Conservation (phyloP, 208 protist genomes). For the Lotmaria passim region DNA sequence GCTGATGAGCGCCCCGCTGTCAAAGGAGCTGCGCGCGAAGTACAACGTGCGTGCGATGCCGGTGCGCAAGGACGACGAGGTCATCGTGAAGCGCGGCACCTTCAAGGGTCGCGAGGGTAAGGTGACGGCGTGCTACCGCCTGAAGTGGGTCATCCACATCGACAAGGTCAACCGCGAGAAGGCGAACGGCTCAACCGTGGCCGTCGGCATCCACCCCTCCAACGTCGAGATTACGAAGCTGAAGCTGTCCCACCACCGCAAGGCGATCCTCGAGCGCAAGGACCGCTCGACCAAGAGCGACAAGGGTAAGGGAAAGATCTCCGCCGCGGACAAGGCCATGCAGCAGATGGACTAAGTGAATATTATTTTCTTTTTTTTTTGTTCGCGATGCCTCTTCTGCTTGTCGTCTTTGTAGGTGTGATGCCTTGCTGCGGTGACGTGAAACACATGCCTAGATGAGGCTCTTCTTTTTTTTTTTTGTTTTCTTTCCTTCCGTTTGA, state of each 20-base stretch:
- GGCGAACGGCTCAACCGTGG: conserved; percentile 92
- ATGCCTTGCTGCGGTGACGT: neutral
- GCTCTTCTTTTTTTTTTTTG: conserved; percentile 19
- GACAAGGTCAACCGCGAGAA: conserved; percentile 98
- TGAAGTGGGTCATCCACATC: conserved; percentile 99
- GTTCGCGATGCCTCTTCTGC: conserved; percentile 9
- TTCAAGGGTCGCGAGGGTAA: conserved; percentile 98
- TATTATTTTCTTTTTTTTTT: conserved; percentile 18
- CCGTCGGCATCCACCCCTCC: conserved; percentile 97
- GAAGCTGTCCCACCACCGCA: conserved; percentile 98
- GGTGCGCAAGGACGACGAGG: conserved; percentile 99
- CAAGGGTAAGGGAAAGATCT: conserved; percentile 94
- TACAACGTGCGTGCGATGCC: conserved; percentile 98
- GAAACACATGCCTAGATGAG: conserved; percentile 24
- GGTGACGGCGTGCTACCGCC: conserved; percentile 97
- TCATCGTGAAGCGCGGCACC: conserved; percentile 95
- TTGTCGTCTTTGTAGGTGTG: conserved; percentile 3
- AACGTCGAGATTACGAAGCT: conserved; percentile 99
- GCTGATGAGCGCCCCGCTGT: conserved; percentile 98
- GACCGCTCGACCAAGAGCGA: conserved; percentile 86
- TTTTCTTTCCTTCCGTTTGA: neutral
- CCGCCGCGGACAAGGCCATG: conserved; percentile 92
- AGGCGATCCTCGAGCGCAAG: conserved; percentile 96
- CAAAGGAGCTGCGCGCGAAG: conserved; percentile 98
- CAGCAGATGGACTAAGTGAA: conserved; percentile 91